phyloP scores from a whole-genome alignment of 306 rosid genomes.

The Quercus variabilis region DNA sequence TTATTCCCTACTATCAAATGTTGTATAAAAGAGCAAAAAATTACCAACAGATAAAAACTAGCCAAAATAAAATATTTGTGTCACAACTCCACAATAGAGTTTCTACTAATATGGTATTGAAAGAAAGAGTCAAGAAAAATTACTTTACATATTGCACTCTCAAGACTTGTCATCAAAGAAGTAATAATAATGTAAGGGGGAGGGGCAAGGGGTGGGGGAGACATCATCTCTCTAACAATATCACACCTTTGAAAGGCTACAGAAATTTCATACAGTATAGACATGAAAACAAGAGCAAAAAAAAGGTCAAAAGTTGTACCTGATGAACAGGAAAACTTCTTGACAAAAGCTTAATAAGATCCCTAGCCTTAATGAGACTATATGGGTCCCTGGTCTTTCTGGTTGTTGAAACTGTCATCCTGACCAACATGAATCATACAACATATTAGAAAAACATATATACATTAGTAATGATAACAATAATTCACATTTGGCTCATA shows the following conservation, averaged over 20 bases:
- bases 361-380: too few species aligned
- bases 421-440: conserved; percentile 14
- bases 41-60: background rate
- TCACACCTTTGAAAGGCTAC: background rate
- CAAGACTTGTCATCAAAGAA: background rate
- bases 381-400: too few species aligned
- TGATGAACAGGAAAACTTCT: conserved; percentile 34
- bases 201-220: too few species aligned
- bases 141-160: background rate
- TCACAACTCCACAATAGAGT: background rate
- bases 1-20: conserved; percentile 53
- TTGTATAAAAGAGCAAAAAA: background rate
- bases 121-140: background rate
- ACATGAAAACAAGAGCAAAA: background rate
- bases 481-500: too few species aligned
- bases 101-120: background rate
- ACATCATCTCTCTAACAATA: background rate
- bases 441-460: background rate
- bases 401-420: conserved; percentile 13
- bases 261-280: background rate
- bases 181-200: too few species aligned
- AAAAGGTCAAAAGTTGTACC: conserved; percentile 26
- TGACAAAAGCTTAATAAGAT: too few species aligned
- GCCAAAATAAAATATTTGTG: background rate
- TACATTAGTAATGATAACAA: too few species aligned